Conservation (phyloP, 2,329 filamentous ascomycete genomes). For the Polytolypa hystricis region DNA sequence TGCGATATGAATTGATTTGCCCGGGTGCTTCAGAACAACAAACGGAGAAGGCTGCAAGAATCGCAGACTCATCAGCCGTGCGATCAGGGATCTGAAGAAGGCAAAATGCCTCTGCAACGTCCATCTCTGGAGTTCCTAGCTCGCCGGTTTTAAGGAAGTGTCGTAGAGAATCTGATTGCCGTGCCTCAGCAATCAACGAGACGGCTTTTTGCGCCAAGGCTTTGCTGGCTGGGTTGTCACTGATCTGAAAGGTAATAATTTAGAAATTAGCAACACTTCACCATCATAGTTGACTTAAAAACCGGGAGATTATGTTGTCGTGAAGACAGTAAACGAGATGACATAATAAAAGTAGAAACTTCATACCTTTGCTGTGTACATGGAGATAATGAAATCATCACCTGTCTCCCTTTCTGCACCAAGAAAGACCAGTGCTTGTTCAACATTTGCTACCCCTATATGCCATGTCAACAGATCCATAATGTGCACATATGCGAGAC, state of each 20-base stretch:
- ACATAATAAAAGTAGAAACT: not conserved
- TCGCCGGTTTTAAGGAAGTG: conserved; percentile 44
- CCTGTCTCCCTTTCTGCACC: conserved; percentile 39
- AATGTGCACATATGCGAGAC: not conserved
- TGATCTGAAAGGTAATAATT: conserved; percentile 26
- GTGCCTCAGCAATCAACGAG: conserved; percentile 46
- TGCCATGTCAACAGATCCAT: not conserved
- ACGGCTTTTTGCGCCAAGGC: conserved; percentile 46
- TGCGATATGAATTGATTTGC: conserved; percentile 35
- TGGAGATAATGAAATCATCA: conserved; percentile 48
- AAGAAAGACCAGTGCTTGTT: conserved; percentile 53
- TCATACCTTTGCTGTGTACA: conserved; percentile 46
- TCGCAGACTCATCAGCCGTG: conserved; percentile 40
- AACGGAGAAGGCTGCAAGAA: conserved; percentile 38
- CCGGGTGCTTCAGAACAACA: conserved; percentile 36
- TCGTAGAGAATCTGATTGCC: conserved; percentile 44
- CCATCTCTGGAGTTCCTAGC: conserved; percentile 42
- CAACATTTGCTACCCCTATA: conserved; percentile 46
- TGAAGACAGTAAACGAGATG: not conserved
- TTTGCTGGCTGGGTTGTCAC: conserved; percentile 40
- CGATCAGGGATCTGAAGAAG: conserved; percentile 43
- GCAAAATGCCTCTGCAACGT: conserved; percentile 42
- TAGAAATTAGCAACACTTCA: not conserved
- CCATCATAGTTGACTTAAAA: not conserved
- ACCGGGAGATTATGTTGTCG: not conserved